Base-by-base conservation (phyloP, 257 asterid genomes). In the Salvia hispanica region DNA sequence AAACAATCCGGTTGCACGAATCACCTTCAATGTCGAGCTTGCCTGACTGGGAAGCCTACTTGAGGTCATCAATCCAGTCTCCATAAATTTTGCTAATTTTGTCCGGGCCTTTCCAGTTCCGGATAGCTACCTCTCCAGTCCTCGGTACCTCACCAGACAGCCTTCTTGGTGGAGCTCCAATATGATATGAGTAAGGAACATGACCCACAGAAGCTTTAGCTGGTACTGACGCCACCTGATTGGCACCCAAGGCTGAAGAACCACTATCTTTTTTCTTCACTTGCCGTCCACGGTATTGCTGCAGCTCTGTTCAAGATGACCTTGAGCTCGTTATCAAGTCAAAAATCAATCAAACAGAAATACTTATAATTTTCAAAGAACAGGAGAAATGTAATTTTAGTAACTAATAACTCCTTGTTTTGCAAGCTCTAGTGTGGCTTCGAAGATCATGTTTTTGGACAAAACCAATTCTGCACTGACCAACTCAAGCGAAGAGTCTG, bases 1-100 rank as follows among this genome's bases (percentile, higher is more conserved):
- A 62, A 28, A 9, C 28, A 44, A 13, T 4, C 43, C 13, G 33
- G 48, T 37, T 59, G 15, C 36, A 5, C 1, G 34, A 40, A 62
- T 13, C 37, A 13, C 48, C 25, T 44, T 21, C 34, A 50, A 33
- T 8, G 6, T 64, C 25, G 14, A 16, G 58, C 69, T 31, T 9
- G 21, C n/a, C 34, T 18, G 39, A 14, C 11, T 61, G 52, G 16
- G 34, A 44, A 8, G 47, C 14, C 66, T 42, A 60, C 52, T 62
- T 82, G 33, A 87, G 73, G 54, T 85, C 95, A 58, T 87, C 95
- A 25, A 87, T 87, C 95, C 91, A 87, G 72, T 87, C 89, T 1
- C 91, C 95, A 46, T 87, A 82, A 34, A 84, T 78, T 70, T 83
- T 83, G 82, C 83, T 80, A 45, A 91, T 91, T 73, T 85, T 88